phyloP scores from a whole-genome alignment of 805 yeast genomes.

The Groenewaldozyma tartarivorans region DNA sequence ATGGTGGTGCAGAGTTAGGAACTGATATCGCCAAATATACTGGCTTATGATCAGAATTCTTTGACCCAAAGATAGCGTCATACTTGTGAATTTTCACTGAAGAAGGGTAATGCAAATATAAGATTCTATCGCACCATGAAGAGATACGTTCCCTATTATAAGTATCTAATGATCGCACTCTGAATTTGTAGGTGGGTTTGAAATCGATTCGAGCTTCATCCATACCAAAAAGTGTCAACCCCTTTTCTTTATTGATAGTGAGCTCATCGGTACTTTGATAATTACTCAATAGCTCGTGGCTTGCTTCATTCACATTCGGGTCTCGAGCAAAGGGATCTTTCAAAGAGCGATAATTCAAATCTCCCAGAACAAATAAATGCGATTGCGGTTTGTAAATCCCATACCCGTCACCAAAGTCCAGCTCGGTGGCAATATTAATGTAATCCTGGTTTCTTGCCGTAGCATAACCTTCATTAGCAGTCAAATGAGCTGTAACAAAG shows the following conservation, averaged over 20 bases:
- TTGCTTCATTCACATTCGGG: conserved; percentile 3
- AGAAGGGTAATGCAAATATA: conserved; percentile 41
- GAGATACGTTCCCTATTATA: conserved; percentile 58
- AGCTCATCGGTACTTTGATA: conserved; percentile 41
- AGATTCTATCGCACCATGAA: conserved; percentile 85
- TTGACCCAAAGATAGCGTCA: conserved; percentile 37
- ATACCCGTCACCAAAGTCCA: conserved; percentile 51
- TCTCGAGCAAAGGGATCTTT: conserved; percentile 13
- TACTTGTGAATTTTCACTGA: conserved; percentile 34
- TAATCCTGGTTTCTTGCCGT: conserved; percentile 46
- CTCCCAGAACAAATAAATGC: conserved; percentile 75
- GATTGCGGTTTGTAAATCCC: conserved; percentile 41
- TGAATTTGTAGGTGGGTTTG: conserved; percentile 72
- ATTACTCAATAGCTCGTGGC: conserved; percentile 22
- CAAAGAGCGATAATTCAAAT: conserved; percentile 65
- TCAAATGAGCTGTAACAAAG: conserved; percentile 61
- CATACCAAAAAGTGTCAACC: conserved; percentile 51
- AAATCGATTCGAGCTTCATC: conserved; percentile 57
- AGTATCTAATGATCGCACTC: conserved; percentile 33
- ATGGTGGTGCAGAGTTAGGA: conserved; percentile 9
- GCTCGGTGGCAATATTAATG: conserved; percentile 37
- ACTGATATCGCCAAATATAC: conserved; percentile 39
- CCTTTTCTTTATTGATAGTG: conserved; percentile 30
- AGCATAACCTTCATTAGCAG: conserved; percentile 68
- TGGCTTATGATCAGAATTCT: conserved; percentile 73